These are phyloP conservation scores for Mycena crocata DNA, from an alignment of 768 basidiomycete species.

Conservation along the genomic window DNA sequence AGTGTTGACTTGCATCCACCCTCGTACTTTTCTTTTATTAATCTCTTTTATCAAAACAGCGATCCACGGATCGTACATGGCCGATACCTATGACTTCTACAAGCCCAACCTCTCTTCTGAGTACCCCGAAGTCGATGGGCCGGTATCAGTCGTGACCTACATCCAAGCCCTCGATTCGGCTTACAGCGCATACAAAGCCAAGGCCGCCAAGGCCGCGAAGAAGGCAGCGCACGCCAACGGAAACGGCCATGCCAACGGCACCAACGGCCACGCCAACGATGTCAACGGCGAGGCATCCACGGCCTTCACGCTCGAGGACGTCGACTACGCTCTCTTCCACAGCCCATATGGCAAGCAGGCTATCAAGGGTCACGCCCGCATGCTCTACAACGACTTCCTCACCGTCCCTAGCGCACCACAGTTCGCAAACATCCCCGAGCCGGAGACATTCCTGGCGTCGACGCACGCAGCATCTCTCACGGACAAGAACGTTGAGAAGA, in stretches of 20 bases:
- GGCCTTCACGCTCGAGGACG: constrained; percentile 79
- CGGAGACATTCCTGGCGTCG: constrained; percentile 75
- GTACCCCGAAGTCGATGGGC: constrained; percentile 97
- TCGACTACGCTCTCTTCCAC: constrained; percentile 97
- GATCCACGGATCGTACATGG: constrained; percentile 96
- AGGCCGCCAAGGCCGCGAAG: constrained; percentile 76
- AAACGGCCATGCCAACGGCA: constrained; percentile 54
- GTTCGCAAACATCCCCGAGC: constrained; percentile 76
- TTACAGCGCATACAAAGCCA: constrained; percentile 87
- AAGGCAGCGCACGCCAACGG: constrained; percentile 52
- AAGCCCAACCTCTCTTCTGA: constrained; percentile 96
- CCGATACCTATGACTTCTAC: constrained; percentile 99
- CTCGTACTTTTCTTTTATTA: constrained; percentile 9
- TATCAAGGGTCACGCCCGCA: constrained; percentile 94
- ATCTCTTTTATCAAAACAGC: constrained; percentile 59
- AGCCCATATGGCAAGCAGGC: constrained; percentile 99
- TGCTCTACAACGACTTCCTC: constrained; percentile 94
- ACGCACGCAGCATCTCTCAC: constrained; percentile 80
- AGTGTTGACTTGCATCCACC: constrained; percentile 47
- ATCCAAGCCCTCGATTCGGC: constrained; percentile 92
- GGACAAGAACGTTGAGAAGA: constrained; percentile 97
- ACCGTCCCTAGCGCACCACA: constrained; percentile 74
- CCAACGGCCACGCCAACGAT: constrained; percentile 52
- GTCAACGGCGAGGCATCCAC: constrained; percentile 42
- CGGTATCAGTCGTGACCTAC: constrained; percentile 95